Evolutionary conservation across 768 basidiomycete species (phyloP), one percentile per base, ranked within the genome.

Genomic region (Candolleomyces eurysporus): DNA sequence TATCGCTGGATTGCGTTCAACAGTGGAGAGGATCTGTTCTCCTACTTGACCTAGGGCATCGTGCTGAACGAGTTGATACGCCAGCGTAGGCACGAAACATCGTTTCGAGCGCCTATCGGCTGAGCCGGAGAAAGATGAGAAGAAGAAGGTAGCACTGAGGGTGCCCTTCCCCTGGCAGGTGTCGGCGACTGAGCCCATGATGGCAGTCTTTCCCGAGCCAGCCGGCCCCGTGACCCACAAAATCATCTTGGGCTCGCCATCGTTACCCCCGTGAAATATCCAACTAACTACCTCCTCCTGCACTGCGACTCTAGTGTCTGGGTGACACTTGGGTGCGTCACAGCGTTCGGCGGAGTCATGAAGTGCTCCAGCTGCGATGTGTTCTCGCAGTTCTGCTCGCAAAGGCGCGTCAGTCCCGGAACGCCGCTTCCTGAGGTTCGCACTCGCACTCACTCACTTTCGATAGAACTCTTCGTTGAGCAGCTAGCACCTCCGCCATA

Each of bases 281-380:
- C 49, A 55, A 32, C 46, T 32, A 16, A 53, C 32, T 9, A 59
- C 45, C 26, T 58, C 58, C 5, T 46, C 22, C 19, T 53, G 39
- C 22, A 58, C 43, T 6, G 61, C 61, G 21, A 50, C 11, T n/a
- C 58, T 31, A 17, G 58, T 58, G 40, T 62, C 48, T 1, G 61
- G 56, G 32, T 53, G 48, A 26, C 42, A 26, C 22, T 7, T 50
- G 19, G 49, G 49, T 22, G 49, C 49, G 22, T 50, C 49, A 30
- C 49, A 50, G 16, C 57, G 48, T 16, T 62, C 61, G 1, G 36
- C 61, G 9, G 61, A 61, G 55, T 61, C 57, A 43, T 61, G 55
- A 17, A 57, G 48, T 8, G 55, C 54, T 48, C 43, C 46, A 3
- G 19, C 17, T 21, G 49, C 49, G 19, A 50, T 50, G 22, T 50